phyloP scores from a whole-genome alignment of 352 stramenopile species.

The Globisporangium camurandrum region DNA sequence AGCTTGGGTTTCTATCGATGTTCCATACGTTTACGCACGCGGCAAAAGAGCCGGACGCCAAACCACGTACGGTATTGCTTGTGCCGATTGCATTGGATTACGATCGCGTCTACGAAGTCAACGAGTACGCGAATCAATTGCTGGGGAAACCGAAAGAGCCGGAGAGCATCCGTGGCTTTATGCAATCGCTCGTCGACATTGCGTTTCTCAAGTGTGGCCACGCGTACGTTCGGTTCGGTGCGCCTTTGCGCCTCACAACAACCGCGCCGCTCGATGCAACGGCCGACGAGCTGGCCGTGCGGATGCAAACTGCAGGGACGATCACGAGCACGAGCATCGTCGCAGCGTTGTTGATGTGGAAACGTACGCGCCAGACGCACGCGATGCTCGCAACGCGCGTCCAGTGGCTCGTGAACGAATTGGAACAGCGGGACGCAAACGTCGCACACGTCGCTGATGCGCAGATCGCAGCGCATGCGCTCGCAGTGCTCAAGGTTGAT shows the following conservation, averaged over 20 bases:
- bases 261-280: conserved; percentile 37
- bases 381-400: conserved; percentile 49
- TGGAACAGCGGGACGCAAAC: conserved; percentile 33
- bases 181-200: conserved; percentile 66
- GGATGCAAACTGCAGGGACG: conserved; percentile 71
- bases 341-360: conserved; percentile 72
- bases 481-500: conserved; percentile 52
- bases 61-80: conserved; percentile 53
- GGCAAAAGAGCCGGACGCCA: conserved; percentile 9
- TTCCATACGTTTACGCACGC: conserved; percentile 50
- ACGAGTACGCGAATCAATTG: conserved; percentile 82
- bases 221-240: conserved; percentile 80
- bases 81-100: conserved; percentile 87
- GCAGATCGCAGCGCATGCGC: conserved; percentile 44
- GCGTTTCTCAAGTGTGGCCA: conserved; percentile 72
- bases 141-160: conserved; percentile 82
- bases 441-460: conserved; percentile 54
- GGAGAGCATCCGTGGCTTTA: conserved; percentile 65
- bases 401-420: conserved; percentile 49
- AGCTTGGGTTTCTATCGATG: conserved; percentile 68
- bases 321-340: conserved; percentile 73
- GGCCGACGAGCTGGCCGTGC: conserved; percentile 40
- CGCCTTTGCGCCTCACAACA: conserved; percentile 51
- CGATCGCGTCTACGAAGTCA: conserved; percentile 84
- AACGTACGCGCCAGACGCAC: conserved; percentile 44